Percentiles rank a stretch among this genome's conserved stretches.
Evolutionary conservation across 805 yeast species (phyloP).

Genomic region (Saccharomycopsis sp.): DNA sequence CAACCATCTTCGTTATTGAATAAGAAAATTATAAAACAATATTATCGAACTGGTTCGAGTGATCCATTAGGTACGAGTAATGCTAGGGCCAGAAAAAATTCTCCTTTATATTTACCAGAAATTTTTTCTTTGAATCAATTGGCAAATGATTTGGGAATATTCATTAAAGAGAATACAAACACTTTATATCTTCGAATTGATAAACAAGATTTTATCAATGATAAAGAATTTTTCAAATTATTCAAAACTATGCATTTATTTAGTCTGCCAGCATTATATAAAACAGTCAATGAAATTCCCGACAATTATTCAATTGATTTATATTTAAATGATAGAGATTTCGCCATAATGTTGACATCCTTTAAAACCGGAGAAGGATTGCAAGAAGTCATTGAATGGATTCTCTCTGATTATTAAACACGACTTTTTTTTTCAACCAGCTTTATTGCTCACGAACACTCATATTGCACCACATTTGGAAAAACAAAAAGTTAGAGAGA

Average conservation of each 20-base stretch:
- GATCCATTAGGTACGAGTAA: too few species aligned
- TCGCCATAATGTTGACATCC: slow-evolving; percentile 8
- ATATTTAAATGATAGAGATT: slow-evolving; percentile 7
- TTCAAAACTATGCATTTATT: not conserved
- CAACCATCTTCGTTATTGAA: too few species aligned
- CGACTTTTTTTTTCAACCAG: too few species aligned
- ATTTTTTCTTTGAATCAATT: slow-evolving; percentile 2
- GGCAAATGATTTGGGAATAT: slow-evolving; percentile 5
- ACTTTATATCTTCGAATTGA: not conserved
- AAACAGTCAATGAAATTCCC: slow-evolving; percentile 2
- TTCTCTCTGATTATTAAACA: not conserved
- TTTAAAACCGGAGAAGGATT: slow-evolving; percentile 7
- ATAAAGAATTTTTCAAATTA: not conserved
- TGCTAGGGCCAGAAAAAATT: too few species aligned
- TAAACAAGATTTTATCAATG: slow-evolving; percentile 1
- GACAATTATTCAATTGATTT: not conserved
- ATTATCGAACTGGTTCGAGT: too few species aligned
- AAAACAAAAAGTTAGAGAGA: too few species aligned
- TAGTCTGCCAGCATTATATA: not conserved
- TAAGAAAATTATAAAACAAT: too few species aligned
- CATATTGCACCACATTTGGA: too few species aligned
- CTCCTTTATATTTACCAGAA: not conserved
- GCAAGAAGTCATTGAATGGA: slow-evolving; percentile 6
- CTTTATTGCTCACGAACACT: too few species aligned
- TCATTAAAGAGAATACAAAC: not conserved